Evolutionary conservation across 78 protist species (phyloP).

Genomic region (Dictyostelium purpureum): DNA sequence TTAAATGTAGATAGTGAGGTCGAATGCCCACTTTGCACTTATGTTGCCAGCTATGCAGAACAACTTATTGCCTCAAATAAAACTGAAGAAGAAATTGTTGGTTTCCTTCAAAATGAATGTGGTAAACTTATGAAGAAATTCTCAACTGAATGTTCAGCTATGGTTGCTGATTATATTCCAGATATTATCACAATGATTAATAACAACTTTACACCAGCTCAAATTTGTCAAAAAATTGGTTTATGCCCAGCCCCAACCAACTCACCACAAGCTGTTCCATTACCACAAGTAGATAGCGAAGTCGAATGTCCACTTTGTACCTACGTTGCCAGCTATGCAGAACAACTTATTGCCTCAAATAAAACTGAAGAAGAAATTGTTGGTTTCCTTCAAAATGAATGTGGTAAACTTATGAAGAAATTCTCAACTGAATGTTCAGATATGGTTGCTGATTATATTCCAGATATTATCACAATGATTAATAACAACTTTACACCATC

Average conservation of each 20-base stretch:
- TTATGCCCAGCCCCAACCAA: background rate
- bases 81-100: background rate
- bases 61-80: background rate
- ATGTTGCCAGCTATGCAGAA: background rate
- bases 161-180: background rate
- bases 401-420: background rate
- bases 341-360: background rate
- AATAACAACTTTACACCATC: background rate
- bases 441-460: background rate
- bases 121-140: background rate
- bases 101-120: background rate
- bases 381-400: background rate
- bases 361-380: background rate
- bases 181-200: background rate
- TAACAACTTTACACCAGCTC: background rate
- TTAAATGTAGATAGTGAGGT: background rate
- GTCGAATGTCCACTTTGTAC: background rate
- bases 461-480: background rate
- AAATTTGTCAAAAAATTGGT: background rate
- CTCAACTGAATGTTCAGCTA: background rate
- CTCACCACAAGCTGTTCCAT: background rate
- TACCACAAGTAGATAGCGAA: background rate
- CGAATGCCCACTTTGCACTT: slow-evolving; percentile 12
- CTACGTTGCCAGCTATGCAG: background rate
- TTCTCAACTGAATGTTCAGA: background rate